A percentile compares a stretch with the other conserved stretches of the same genome.
phyloP scores from a whole-genome alignment of 129 eudicot species.

The Chrysanthemum makinoi region DNA sequence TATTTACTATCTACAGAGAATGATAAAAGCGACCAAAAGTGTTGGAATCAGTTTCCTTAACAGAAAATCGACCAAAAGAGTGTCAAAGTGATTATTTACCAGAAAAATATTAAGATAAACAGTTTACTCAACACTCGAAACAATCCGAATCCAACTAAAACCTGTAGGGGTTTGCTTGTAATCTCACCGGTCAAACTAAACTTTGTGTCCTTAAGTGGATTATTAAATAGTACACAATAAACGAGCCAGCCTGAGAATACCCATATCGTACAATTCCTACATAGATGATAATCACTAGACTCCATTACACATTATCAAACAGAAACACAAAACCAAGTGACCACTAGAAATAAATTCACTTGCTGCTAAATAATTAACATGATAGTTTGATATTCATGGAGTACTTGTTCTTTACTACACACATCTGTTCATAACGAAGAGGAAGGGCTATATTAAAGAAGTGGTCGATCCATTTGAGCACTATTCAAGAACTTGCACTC shows the following conservation, averaged over 20 bases:
- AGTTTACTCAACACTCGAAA: too few relatives aligned
- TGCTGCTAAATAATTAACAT: slow-evolving; percentile 27
- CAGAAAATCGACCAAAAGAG: too few relatives aligned
- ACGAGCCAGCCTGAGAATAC: background rate
- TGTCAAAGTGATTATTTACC: too few relatives aligned
- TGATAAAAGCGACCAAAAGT: too few relatives aligned
- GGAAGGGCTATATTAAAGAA: too few relatives aligned
- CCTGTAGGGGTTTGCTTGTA: too few relatives aligned
- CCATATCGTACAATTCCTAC: background rate
- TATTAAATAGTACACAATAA: background rate
- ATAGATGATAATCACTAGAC: background rate
- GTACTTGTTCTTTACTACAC: slow-evolving; percentile 27
- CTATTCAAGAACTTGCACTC: slow-evolving; percentile 22
- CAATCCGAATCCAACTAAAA: too few relatives aligned
- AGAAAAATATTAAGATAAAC: too few relatives aligned
- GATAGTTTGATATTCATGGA: slow-evolving; percentile 8
- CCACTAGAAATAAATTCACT: slow-evolving; percentile 19
- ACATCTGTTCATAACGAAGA: slow-evolving; percentile 28
- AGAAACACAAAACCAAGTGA: background rate
- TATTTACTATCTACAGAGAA: too few relatives aligned
- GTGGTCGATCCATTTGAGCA: background rate
- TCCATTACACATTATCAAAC: slow-evolving; percentile 7
- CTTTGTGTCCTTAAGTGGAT: too few relatives aligned
- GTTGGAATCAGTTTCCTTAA: too few relatives aligned
- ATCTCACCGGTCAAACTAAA: too few relatives aligned